A percentile compares a stretch with the other conserved stretches of the same genome.
Conservation (phyloP, 1,139 yeast species). For the Meyerozyma elateridarum region DNA sequence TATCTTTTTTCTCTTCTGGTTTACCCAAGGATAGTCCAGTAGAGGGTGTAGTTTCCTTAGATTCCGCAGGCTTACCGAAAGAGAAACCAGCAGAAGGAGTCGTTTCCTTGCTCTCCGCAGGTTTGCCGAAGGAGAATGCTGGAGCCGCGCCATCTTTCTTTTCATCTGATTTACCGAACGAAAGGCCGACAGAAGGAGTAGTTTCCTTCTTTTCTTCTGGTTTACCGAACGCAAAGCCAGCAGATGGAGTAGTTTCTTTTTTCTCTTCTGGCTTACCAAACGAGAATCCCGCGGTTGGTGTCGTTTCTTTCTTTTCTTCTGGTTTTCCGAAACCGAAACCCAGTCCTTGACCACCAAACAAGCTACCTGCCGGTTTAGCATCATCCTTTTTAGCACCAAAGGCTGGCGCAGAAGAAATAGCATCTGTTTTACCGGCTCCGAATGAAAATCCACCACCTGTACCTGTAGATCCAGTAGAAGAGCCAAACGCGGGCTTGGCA, state of each 20-base stretch:
- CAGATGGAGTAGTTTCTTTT: conserved; percentile 11
- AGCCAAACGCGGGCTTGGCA: background rate
- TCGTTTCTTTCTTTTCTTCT: conserved; percentile 16
- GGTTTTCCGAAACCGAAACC: conserved; percentile 4
- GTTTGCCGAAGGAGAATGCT: conserved; percentile 10
- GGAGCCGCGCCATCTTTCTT: conserved; percentile 15
- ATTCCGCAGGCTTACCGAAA: conserved; percentile 18
- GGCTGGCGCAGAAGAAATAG: background rate
- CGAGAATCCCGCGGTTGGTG: conserved; percentile 5
- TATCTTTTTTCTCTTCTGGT: conserved; percentile 5
- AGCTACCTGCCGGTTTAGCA: no score
- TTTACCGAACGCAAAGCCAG: conserved; percentile 9
- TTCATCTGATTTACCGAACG: conserved; percentile 6
- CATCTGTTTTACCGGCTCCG: background rate
- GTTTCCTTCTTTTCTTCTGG: conserved; percentile 7
- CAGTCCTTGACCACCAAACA: no score
- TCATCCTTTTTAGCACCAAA: conserved; percentile 2
- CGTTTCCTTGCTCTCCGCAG: conserved; percentile 15
- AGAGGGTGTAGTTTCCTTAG: conserved; percentile 10
- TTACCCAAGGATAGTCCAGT: background rate
- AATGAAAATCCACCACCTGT: no score
- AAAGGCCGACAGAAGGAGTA: conserved; percentile 4
- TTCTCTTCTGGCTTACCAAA: conserved; percentile 11
- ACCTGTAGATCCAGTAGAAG: background rate
- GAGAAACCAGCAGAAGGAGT: conserved; percentile 14